phyloP scores from a whole-genome alignment of 1,284 basidiomycete species.

The Fereydounia khargensis region DNA sequence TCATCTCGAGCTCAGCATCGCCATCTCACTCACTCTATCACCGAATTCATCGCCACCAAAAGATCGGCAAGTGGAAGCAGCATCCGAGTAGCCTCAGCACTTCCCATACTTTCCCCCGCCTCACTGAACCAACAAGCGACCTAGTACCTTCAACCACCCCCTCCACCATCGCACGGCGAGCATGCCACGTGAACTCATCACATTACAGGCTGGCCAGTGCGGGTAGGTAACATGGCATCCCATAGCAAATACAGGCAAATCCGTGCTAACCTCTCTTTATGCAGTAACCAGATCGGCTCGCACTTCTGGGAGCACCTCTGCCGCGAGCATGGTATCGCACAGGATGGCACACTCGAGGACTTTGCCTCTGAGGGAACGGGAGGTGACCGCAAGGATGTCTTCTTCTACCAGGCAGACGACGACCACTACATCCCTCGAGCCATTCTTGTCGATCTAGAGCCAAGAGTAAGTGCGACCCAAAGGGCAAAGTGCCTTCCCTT shows the following conservation, averaged over 20 bases:
- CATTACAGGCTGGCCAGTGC: slow-evolving; percentile 56
- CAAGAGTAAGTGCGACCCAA: slow-evolving; percentile 84
- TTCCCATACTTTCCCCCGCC: background rate
- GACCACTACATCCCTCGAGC: slow-evolving; percentile 98
- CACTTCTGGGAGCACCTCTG: slow-evolving; percentile 58
- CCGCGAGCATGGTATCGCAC: slow-evolving; percentile 52
- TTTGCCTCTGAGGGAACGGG: slow-evolving; percentile 48
- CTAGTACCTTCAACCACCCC: too few relatives aligned
- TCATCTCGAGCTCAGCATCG: too few relatives aligned
- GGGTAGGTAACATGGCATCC: slow-evolving; percentile 18
- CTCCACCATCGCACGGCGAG: too few relatives aligned
- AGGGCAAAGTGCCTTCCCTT: slow-evolving; percentile 64
- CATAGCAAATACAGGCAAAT: too few relatives aligned
- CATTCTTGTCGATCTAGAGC: slow-evolving; percentile 95
- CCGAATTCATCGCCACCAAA: too few relatives aligned
- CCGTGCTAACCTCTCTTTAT: background rate
- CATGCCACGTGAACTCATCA: slow-evolving; percentile 56
- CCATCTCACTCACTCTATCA: too few relatives aligned
- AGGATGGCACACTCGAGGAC: slow-evolving; percentile 55
- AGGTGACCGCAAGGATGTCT: slow-evolving; percentile 91
- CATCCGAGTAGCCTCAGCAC: too few relatives aligned
- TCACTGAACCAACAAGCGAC: background rate
- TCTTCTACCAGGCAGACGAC: slow-evolving; percentile 99
- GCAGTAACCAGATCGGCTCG: slow-evolving; percentile 54
- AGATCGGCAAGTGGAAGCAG: too few relatives aligned